Conservation (phyloP, 2,329 filamentous ascomycete species). For the Fusarium multiceps region DNA sequence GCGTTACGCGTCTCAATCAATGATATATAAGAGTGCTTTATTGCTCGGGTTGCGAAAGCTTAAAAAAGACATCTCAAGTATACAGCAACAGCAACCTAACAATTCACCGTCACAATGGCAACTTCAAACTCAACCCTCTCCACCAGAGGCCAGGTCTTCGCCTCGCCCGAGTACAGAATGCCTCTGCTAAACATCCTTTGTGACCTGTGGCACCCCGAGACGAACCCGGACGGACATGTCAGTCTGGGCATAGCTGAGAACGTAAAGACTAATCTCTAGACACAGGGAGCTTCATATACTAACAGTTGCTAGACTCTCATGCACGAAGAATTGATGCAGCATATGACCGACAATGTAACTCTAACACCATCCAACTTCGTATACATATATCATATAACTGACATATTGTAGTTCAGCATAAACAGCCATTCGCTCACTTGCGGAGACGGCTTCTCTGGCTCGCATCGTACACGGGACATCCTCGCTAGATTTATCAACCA, state of each 20-base stretch:
- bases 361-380: too few species aligned
- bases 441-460: neutral
- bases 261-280: neutral
- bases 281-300: too few species aligned
- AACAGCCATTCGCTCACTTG: neutral
- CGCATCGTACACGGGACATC: neutral
- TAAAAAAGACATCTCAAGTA: accelerated
- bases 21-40: neutral
- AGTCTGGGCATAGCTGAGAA: slow-evolving; percentile 4
- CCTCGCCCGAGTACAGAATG: neutral
- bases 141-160: neutral
- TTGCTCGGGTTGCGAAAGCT: accelerated
- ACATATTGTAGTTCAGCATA: neutral
- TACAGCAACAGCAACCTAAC: too few species aligned
- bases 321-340: neutral
- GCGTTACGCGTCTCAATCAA: neutral
- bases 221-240: neutral
- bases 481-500: neutral
- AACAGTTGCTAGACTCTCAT: neutral
- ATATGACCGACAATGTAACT: neutral
- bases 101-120: too few species aligned
- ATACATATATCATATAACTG: too few species aligned
- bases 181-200: neutral
- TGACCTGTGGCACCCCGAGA: neutral
- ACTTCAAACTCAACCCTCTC: neutral